These are phyloP conservation scores for Fragilaria radians DNA, from an alignment of 108 stramenopile species.

Conservation along the genomic window DNA sequence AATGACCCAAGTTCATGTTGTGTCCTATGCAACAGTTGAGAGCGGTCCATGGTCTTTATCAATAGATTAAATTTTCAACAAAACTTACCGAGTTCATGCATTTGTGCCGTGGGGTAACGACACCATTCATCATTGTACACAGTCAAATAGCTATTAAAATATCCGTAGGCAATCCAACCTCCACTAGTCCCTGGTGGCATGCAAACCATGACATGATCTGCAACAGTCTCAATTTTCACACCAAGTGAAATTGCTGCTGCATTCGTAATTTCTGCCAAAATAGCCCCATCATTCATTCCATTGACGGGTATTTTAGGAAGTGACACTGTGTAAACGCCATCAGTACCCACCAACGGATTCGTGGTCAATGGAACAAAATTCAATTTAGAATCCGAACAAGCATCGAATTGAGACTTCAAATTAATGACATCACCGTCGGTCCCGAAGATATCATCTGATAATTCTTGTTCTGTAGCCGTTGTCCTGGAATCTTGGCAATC, in stretches of 20 bases:
- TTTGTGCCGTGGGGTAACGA: constrained; percentile 26
- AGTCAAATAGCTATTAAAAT: constrained; percentile 31
- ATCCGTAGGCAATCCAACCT: constrained; percentile 36
- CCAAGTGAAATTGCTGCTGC: too few species aligned
- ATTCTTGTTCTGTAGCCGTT: constrained; percentile 2
- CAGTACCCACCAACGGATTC: too few species aligned
- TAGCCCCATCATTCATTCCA: constrained; percentile 4
- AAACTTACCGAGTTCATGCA: constrained; percentile 71
- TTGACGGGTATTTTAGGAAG: constrained; percentile 12
- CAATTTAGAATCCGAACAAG: constrained; percentile 35
- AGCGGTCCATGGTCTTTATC: too few species aligned
- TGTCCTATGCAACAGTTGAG: too few species aligned
- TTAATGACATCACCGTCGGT: constrained; percentile 22
- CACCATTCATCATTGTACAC: too few species aligned
- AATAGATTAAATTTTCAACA: too few species aligned
- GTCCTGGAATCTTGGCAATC: constrained; percentile 11
- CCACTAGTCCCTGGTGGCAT: constrained; percentile 24
- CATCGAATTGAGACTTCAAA: constrained; percentile 24
- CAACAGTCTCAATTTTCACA: background rate
- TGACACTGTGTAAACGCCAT: constrained; percentile 16
- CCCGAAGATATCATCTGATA: constrained; percentile 32
- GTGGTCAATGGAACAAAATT: constrained; percentile 18
- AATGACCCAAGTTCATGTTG: too few species aligned
- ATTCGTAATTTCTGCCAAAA: constrained; percentile 20
- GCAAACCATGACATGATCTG: too few species aligned